Evolutionary conservation across 306 rosid genomes (phyloP), one percentile per base, ranked within the genome.

Genomic region (Casuarina glauca): DNA sequence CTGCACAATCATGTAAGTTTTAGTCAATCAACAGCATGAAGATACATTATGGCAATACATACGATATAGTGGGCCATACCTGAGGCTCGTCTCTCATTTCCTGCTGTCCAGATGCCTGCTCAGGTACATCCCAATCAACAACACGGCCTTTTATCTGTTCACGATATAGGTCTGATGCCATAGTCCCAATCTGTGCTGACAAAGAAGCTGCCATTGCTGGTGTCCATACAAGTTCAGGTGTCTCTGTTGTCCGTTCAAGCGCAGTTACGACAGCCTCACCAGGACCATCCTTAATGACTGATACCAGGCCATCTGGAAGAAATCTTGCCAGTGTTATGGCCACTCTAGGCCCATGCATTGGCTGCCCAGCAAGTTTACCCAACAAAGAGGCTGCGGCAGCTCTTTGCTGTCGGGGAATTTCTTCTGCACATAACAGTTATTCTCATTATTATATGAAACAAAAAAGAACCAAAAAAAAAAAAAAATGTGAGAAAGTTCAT

Each of bases 1-100:
- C 99, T 95, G 91, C 91, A 83, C 73, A 78, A 72, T 76, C 78
- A 71, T 48, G 76, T 68, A 85, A 75, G 61, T 69, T 82, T 73
- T 78, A 83, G 80, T 77, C 62, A 53, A 66, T 80, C 32, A 41
- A 82, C 57, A 72, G 13, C 42, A 35, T 13, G 51, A 32, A 46
- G 70, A 68, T 48, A 39, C 49, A 81, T 38, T 26, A 60, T 8
- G 58, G n/a, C 32, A 44, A 80, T 69, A 74, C 74, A 58, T n/a
- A 61, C 73, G 46, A 81, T 55, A 57, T 76, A 60, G 75, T 66
- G 58, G 20, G 54, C 32, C 55, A 76, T 87, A 95, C 98, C 97
- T 95, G 99, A 44, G 99, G 99, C 83, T 95, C 99, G 74, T 95
- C 97, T 90, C 96, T 90, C 99, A 95, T 93, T 86, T 95, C 99